These are phyloP conservation scores for Pseudogymnoascus sp. DNA, from an alignment of 2,329 filamentous ascomycete genomes.

Conservation along the genomic window DNA sequence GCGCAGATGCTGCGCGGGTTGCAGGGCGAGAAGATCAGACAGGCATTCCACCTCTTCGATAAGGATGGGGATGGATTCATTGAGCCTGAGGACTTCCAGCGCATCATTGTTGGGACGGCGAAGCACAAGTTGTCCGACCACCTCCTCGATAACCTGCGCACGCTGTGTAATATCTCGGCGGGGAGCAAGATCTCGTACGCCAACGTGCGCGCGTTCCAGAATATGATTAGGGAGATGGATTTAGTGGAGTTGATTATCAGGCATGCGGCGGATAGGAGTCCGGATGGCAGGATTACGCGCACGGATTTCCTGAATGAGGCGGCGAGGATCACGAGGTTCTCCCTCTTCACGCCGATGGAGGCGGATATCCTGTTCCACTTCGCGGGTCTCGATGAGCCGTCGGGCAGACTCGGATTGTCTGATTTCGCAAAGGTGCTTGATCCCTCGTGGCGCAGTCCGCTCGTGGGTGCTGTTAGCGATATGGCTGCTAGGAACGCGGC, in stretches of 20 bases:
- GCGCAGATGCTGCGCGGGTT: conserved; percentile 95
- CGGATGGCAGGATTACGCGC: conserved; percentile 86
- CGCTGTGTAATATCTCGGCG: conserved; percentile 87
- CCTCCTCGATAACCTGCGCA: conserved; percentile 79
- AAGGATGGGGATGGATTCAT: conserved; percentile 91
- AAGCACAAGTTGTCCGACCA: conserved; percentile 97
- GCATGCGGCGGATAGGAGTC: conserved; percentile 73
- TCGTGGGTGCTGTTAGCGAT: conserved; percentile 30
- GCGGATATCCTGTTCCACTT: conserved; percentile 98
- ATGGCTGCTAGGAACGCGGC: conserved; percentile 30
- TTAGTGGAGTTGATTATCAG: conserved; percentile 88
- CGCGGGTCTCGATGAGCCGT: conserved; percentile 82
- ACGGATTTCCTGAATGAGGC: conserved; percentile 94
- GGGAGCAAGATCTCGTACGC: conserved; percentile 95
- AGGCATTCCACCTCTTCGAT: conserved; percentile 90
- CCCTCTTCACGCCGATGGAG: conserved; percentile 96
- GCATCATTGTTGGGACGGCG: conserved; percentile 88
- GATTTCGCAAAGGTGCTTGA: conserved; percentile 96
- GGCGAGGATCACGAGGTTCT: conserved; percentile 83
- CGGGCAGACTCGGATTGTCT: conserved; percentile 67
- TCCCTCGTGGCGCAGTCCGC: conserved; percentile 69
- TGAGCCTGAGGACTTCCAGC: conserved; percentile 89
- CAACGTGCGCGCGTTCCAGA: conserved; percentile 95
- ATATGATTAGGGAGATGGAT: conserved; percentile 96
- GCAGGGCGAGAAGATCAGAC: conserved; percentile 89